Evolutionary conservation across 768 basidiomycete species (phyloP).

Genomic region (Xerocomus potaroensis): DNA sequence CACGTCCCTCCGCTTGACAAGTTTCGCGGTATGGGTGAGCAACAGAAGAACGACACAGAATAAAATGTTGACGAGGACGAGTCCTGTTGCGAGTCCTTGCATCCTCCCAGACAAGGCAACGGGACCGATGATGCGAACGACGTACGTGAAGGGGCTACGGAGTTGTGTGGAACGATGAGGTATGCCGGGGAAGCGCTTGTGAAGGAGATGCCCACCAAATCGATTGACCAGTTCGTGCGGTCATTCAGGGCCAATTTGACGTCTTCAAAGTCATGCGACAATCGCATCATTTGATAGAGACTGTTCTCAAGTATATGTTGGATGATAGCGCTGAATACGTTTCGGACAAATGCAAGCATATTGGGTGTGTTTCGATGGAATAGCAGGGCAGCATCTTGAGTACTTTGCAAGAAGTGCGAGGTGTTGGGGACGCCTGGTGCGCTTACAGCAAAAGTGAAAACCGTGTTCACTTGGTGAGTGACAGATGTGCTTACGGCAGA

Average conservation of each 20-base stretch:
- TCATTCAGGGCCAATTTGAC: constrained; percentile 15
- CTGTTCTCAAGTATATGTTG: constrained; percentile 6
- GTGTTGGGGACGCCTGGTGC: too few species aligned
- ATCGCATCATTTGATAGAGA: constrained; percentile 14
- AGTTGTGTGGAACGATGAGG: background rate
- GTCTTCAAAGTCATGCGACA: constrained; percentile 20
- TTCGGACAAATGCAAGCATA: constrained; percentile 6
- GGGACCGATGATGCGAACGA: constrained; percentile 15
- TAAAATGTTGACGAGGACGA: constrained; percentile 13
- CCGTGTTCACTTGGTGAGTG: too few species aligned
- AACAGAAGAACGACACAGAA: constrained; percentile 2
- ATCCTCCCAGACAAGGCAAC: constrained; percentile 10
- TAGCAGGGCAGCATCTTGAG: too few species aligned
- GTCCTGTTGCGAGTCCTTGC: constrained; percentile 5
- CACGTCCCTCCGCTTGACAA: background rate
- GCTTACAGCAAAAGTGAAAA: too few species aligned
- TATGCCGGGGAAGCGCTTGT: too few species aligned
- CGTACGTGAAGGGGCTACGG: constrained; percentile 11
- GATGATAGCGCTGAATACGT: background rate
- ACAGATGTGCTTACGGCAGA: too few species aligned
- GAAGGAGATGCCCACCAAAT: constrained; percentile 16
- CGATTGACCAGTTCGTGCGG: constrained; percentile 16
- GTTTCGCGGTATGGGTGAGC: background rate
- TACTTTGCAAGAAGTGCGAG: too few species aligned
- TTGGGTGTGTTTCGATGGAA: too few species aligned